Base-by-base conservation (phyloP, 2,329 filamentous ascomycete species). In the Purpureocillium takamizusanense region DNA sequence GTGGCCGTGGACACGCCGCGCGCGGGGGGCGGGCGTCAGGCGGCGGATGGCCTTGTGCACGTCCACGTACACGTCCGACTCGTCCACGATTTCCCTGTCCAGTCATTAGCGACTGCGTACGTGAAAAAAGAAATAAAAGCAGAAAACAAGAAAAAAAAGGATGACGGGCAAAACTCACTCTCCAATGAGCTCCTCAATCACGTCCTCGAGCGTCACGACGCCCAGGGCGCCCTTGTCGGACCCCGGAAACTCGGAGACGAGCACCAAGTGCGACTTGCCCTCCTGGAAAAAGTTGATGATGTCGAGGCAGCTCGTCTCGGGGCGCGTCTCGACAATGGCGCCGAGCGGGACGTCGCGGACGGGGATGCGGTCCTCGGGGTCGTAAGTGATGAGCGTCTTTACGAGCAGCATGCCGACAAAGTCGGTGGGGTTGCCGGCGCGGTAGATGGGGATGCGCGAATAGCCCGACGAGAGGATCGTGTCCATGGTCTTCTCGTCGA, bases 211-310 rank as follows among this genome's bases (percentile, higher is more conserved):
- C 0, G 92, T 98, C 13, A 98, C 87, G 4, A 98, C 92, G 40
- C 92, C 92, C 11, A 95, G 69, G 6, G 89, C 88, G 33, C 92
- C 92, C 52, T 85, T 81, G 52, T 94, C 82, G 48, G 94, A 86
- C n/a, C 90, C 89, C 1, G 92, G 92, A 25, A 63, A 72, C 53
- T 95, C 86, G 0, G 90, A 95, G 8, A 97, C 92, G 21, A 98
- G 70, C 1, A 97, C 90, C 89, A 98, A 95, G 61, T 98, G 92
- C 2, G 89, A 95, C 60, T 98, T 98, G 52, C 92, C 92, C 67
- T 98, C 92, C 61, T 98, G 92, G 68, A 98, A 98, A 63, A 95
- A 98, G 66, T 98, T 98, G 65, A 98, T 87, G 53, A 98, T 97
- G 59, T 98, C 92, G 40, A 98, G 66, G 58, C 92, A 98, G 65